phyloP scores from a whole-genome alignment of 345 rosid genomes.

The Brassica incana region DNA sequence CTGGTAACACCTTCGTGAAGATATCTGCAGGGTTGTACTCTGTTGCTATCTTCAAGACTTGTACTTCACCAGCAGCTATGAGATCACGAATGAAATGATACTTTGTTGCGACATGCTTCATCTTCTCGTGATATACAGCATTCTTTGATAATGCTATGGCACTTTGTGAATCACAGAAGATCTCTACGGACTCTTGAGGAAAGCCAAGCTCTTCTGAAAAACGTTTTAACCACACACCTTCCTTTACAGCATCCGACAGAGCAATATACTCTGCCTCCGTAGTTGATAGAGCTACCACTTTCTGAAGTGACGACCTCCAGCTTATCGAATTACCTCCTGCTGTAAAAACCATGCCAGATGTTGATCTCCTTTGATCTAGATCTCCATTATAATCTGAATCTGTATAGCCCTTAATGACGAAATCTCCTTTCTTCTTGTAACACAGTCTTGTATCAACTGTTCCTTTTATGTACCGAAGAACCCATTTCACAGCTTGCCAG shows the following conservation, averaged over 20 bases:
- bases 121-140: not conserved
- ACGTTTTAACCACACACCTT: not conserved
- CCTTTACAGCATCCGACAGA: not conserved
- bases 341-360: not conserved
- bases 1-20: no score
- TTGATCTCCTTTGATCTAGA: not conserved
- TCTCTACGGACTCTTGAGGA: not conserved
- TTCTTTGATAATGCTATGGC: not conserved
- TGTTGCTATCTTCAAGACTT: no score
- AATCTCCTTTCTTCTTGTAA: not conserved
- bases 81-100: no score
- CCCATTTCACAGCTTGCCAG: no score
- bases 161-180: not conserved
- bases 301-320: not conserved
- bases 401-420: not conserved
- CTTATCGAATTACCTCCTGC: not conserved
- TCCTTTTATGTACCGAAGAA: no score
- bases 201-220: not conserved
- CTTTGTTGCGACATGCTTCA: not conserved
- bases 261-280: not conserved
- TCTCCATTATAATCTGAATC: not conserved
- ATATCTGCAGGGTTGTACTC: no score
- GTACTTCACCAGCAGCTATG: no score
- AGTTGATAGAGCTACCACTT: not conserved
- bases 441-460: no score